Percentiles rank a stretch among this genome's conserved stretches.
Conservation (phyloP, 495 filamentous ascomycete genomes). For the Echria macrotheca region DNA sequence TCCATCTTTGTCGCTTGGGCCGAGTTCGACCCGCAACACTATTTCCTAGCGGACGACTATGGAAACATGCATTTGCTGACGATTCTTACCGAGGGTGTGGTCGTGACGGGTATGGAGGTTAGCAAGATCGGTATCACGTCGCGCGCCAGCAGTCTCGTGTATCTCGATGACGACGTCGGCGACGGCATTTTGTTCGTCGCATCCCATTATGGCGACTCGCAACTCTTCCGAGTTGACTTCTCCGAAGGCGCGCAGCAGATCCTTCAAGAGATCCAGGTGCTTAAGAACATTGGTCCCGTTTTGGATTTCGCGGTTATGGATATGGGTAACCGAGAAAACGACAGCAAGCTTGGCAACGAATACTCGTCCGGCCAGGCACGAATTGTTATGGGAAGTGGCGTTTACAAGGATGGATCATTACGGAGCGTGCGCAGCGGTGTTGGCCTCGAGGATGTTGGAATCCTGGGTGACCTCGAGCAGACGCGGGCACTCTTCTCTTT, state of each 20-base stretch:
- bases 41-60: constrained; percentile 85
- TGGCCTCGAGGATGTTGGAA: constrained; percentile 80
- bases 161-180: constrained; percentile 66
- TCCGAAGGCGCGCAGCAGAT: constrained; percentile 27
- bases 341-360: constrained; percentile 69
- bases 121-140: constrained; percentile 65
- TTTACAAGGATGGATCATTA: constrained; percentile 77
- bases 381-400: constrained; percentile 87
- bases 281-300: constrained; percentile 84
- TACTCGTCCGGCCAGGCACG: constrained; percentile 91
- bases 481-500: constrained; percentile 60
- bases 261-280: constrained; percentile 65
- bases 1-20: constrained; percentile 87
- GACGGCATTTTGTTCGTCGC: constrained; percentile 74
- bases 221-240: constrained; percentile 61
- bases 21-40: constrained; percentile 70
- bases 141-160: constrained; percentile 69
- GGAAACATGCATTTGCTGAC: constrained; percentile 76
- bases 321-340: constrained; percentile 74
- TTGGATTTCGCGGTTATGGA: constrained; percentile 94
- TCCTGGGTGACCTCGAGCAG: constrained; percentile 72
- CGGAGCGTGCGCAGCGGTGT: constrained; percentile 89
- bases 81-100: constrained; percentile 56
- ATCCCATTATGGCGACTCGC: constrained; percentile 88
- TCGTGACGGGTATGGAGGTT: constrained; percentile 50